Conservation (phyloP, 202 grass and related monocot genomes). For the Digitaria exilis region DNA sequence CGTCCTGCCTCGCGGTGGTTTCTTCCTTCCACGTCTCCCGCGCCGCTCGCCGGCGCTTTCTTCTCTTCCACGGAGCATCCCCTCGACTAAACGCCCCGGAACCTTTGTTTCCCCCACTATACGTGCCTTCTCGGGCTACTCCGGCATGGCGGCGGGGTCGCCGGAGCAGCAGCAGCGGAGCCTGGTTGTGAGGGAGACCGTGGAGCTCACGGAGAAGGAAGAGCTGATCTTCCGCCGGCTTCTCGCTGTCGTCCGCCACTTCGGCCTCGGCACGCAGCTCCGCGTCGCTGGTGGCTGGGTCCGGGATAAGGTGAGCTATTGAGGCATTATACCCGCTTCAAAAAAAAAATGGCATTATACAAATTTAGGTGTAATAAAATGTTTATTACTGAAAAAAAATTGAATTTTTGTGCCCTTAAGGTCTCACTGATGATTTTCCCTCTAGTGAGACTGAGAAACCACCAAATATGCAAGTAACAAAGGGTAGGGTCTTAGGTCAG, state of each 20-base stretch:
- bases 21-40: constrained; percentile 16
- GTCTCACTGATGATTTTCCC: not conserved
- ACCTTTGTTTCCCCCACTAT: constrained; percentile 36
- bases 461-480: not conserved
- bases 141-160: constrained; percentile 34
- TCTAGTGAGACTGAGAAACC: not conserved
- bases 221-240: constrained; percentile 67
- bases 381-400: not conserved
- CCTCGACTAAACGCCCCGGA: not conserved
- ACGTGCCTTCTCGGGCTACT: constrained; percentile 38
- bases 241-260: constrained; percentile 76
- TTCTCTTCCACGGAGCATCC: not conserved
- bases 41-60: not conserved
- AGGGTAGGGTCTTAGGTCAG: not conserved
- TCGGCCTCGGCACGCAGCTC: constrained; percentile 76
- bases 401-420: not conserved
- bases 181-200: constrained; percentile 55
- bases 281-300: constrained; percentile 97
- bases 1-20: constrained; percentile 13
- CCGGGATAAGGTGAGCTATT: constrained; percentile 89
- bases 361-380: not conserved
- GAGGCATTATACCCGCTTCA: too few species aligned
- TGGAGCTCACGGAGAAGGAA: constrained; percentile 80
- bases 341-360: too few species aligned
- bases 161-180: constrained; percentile 32